A percentile compares a stretch with the other conserved stretches of the same genome.
Conservation (phyloP, 352 stramenopile species). For the Phytophthora boehmeriae region DNA sequence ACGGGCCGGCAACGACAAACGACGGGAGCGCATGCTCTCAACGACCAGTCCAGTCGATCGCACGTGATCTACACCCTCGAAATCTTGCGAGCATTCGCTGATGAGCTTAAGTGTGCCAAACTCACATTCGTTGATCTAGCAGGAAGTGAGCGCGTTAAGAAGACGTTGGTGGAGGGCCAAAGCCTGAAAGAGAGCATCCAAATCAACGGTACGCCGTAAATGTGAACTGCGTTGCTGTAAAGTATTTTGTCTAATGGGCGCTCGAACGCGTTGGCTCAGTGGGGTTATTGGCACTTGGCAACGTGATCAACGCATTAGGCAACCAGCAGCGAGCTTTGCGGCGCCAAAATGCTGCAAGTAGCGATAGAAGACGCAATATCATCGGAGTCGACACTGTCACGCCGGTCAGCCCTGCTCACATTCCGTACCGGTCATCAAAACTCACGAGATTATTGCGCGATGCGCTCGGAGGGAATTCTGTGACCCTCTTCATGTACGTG, state of each 20-base stretch:
- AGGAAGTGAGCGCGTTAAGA: conserved; percentile 84
- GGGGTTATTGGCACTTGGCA: conserved; percentile 67
- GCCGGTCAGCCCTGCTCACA: conserved; percentile 27
- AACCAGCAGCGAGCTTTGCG: conserved; percentile 50
- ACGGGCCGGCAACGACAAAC: conserved; percentile 70
- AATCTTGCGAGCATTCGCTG: conserved; percentile 43
- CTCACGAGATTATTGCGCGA: conserved; percentile 84
- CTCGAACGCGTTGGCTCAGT: background rate
- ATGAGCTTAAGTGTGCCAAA: conserved; percentile 27
- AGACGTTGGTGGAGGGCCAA: conserved; percentile 75
- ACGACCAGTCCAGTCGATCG: conserved; percentile 86
- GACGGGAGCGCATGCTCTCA: conserved; percentile 73
- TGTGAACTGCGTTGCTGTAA: background rate
- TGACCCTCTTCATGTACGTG: conserved; percentile 85
- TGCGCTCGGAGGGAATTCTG: conserved; percentile 81
- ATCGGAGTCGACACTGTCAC: background rate
- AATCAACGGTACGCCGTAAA: conserved; percentile 57
- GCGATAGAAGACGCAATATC: conserved; percentile 8
- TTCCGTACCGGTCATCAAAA: conserved; percentile 85
- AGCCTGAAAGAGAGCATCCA: conserved; percentile 89
- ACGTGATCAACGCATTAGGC: conserved; percentile 85
- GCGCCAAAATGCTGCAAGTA: conserved; percentile 33
- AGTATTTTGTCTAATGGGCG: background rate
- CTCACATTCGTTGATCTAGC: conserved; percentile 87
- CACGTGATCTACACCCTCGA: conserved; percentile 86